Evolutionary conservation across 805 yeast genomes (phyloP), one percentile per base, ranked within the genome.

Genomic region (Priceomyces melissophilus): DNA sequence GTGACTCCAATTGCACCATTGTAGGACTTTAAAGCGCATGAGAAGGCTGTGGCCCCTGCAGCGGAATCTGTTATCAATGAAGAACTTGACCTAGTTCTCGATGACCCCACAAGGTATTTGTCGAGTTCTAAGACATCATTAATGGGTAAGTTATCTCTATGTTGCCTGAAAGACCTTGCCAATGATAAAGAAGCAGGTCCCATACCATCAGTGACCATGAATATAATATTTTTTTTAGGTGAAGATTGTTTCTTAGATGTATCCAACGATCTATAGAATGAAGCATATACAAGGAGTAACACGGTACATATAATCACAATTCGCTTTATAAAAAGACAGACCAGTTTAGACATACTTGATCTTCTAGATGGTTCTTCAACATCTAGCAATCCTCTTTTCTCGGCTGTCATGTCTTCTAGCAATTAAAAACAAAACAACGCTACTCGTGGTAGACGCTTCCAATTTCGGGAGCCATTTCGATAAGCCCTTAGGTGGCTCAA

Each of bases 41-140:
- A 73, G 55, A 89, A 90, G 1, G 96, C 96, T 10, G 96, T 88
- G 11, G 96, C 98, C 11, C 96, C 97, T 2, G 98, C 98, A 9
- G 98, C 98, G 23, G 96, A 86, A 60, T 90, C 98, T 0, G 98
- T 90, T 44, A 90, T 78, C 52, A 86, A 69, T 1, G 95, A 84
- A 47, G 73, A 69, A 17, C 79, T 78, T 12, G 96, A 85, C 46
- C 89, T 73, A 0, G 98, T 90, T 50, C 97, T 75, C 7, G 95
- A 84, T 16, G 85, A 75, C 20, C 98, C 98, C 39, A 89, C 75
- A 35, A 88, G 64, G 57, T 82, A 78, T 44, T 75, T 67, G 61
- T 89, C 96, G 23, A 89, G 54, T 8, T 67, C 61, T 47, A 87
- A 69, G 13, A 77, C 61, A 50, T 82, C 84, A 48, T 78, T 76